Conservation (phyloP, 192 early-diverging fungal genomes). For the Rhizoclosmatium globosum region DNA sequence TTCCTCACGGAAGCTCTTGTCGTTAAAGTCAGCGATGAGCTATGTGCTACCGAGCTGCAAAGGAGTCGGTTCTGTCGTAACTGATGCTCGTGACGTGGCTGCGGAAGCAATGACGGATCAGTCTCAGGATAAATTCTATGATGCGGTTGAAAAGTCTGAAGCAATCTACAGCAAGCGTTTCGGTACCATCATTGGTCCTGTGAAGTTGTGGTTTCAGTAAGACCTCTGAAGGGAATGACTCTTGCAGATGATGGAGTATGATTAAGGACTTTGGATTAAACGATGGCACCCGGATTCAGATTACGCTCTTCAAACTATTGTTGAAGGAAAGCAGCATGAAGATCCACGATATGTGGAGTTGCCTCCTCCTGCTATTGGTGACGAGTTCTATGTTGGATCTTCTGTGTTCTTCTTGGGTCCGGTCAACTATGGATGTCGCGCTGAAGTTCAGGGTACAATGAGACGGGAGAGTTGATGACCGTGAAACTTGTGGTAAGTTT, state of each 20-base stretch:
- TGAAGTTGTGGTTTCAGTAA: constrained; percentile 43
- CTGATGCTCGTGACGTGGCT: constrained; percentile 38
- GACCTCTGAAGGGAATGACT: constrained; percentile 50
- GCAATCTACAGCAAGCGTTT: constrained; percentile 73
- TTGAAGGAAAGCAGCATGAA: constrained; percentile 61
- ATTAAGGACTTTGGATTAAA: constrained; percentile 71
- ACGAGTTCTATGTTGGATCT: constrained; percentile 76
- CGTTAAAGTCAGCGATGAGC: constrained; percentile 75
- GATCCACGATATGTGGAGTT: constrained; percentile 80
- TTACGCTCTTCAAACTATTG: constrained; percentile 70
- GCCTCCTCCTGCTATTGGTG: constrained; percentile 67
- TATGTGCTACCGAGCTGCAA: constrained; percentile 65
- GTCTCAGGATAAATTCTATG: constrained; percentile 61
- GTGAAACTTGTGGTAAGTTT: constrained; percentile 27
- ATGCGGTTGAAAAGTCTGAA: constrained; percentile 67
- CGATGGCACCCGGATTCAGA: constrained; percentile 32
- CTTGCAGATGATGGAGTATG: constrained; percentile 70
- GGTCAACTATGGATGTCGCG: constrained; percentile 75
- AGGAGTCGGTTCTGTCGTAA: constrained; percentile 15
- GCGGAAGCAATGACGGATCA: constrained; percentile 53
- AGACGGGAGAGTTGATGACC: constrained; percentile 26
- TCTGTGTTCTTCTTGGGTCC: constrained; percentile 85
- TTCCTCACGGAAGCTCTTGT: constrained; percentile 85
- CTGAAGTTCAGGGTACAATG: constrained; percentile 65
- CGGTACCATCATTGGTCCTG: constrained; percentile 72